Base-by-base conservation (phyloP, 352 stramenopile species). In the Phytophthora hibernalis region DNA sequence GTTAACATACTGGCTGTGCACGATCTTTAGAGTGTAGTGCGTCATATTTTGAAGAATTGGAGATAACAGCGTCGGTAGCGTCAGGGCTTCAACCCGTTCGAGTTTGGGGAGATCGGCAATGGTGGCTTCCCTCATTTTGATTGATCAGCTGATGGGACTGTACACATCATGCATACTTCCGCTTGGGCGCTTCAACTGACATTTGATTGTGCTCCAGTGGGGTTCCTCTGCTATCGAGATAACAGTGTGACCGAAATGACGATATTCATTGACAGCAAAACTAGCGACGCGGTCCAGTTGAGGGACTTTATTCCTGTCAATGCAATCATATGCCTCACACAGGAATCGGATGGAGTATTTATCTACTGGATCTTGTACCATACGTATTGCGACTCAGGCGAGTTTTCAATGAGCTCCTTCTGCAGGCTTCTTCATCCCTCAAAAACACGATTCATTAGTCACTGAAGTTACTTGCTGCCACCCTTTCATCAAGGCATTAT, bases 401-500 rank as follows among this genome's bases (percentile, higher is more conserved):
- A 40, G 33, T 11, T 11, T 40, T 40, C 12, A 40, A 40, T n/a
- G 15, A 40, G 33, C 15, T n/a, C 12, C 11, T 40, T 40, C 33
- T 40, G 33, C 33, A 40, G 33, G 33, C 33, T 40, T 8, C 33
- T 18, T 13, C 33, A 18, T n/a, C 15, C n/a, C 33, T 40, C 11
- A 40, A n/a, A n/a, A n/a, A n/a, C n/a, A 40, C 33, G 12, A 40
- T 40, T 40, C 33, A 11, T 40, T 40, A 5, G 33, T 40, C 33
- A 13, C 11, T 40, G 33, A 40, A 40, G 33, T 40, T 40, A n/a
- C 33, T 40, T n/a, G 33, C 5, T 40, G 33, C 33, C 33, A 40
- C 33, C 33, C 33, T 40, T 40, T 40, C 33, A n/a, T n/a, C n/a
- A 40, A 40, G 33, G 33, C 33, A 40, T 40, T 40, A n/a, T 40